Evolutionary conservation across 2,329 filamentous ascomycete genomes (phyloP), one percentile per base, ranked within the genome.

Genomic region (Aaosphaeria arxii): DNA sequence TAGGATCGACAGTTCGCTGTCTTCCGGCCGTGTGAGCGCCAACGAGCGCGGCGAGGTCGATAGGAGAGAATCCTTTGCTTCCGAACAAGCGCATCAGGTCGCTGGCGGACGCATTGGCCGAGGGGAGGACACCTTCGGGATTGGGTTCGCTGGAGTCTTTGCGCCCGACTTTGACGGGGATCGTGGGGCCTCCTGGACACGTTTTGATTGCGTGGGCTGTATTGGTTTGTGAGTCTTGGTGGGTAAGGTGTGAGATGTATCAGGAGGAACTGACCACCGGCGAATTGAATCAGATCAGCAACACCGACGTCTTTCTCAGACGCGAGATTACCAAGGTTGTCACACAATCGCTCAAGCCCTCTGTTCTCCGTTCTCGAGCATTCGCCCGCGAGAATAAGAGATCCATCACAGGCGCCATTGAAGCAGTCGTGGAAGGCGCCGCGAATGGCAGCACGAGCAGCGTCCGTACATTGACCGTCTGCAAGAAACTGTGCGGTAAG

Each of bases 281-380:
- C 67, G 42, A 69, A 70, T 39, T 70, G 67, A 40, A 70, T 69
- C 28, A 69, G 53, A 43, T 70, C 67, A 24, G 59, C 67, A 11
- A 61, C 54, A 4, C 66, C 64, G 24, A 70, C 67, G 6, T 55
- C 58, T 42, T 74, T 76, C 42, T 73, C 65, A 11, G 56, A 55
- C 31, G 72, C 73, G 50, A 78, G 69, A 4, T 52, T 53, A 35
- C 63, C 62, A 1, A 77, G 67, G 45, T 71, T 69, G 3, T 56
- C 53, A 11, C 71, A 73, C 29, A 79, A 72, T 4, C 63, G 64
- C 46, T 67, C 54, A 1, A 83, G 66, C 0, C 77, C 78, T 3
- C 47, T 57, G 58, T 82, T 72, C 45, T 72, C 66, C 0, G 45
- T 7, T 13, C 70, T 63, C 1, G 58, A 54, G 51, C 71, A 71